A percentile compares a stretch with the other conserved stretches of the same genome.
Evolutionary conservation across 768 basidiomycete genomes (phyloP).

Genomic region (Leccinum rimulosum): DNA sequence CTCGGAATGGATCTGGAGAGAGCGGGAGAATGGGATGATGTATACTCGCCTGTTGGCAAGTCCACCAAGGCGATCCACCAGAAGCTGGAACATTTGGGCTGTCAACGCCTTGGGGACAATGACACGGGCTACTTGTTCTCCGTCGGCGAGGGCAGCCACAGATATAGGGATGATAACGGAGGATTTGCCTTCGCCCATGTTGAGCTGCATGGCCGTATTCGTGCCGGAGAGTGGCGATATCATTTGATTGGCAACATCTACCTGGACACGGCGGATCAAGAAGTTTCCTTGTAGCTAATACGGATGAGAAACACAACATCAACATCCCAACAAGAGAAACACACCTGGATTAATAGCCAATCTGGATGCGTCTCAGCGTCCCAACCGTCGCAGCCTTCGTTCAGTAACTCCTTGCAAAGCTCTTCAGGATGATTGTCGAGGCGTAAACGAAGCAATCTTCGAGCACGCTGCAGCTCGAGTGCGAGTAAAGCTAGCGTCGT

Average conservation of each 20-base stretch:
- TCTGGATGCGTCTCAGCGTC: constrained; percentile 28
- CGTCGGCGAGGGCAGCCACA: constrained; percentile 40
- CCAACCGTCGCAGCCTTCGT: constrained; percentile 23
- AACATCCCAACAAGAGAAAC: neutral
- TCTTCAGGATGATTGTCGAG: constrained; percentile 28
- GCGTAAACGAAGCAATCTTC: constrained; percentile 32
- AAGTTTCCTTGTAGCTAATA: constrained; percentile 46
- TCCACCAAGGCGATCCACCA: constrained; percentile 42
- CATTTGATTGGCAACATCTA: constrained; percentile 44
- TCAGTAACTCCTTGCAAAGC: constrained; percentile 27
- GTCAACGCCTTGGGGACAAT: constrained; percentile 49
- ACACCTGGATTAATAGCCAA: constrained; percentile 47
- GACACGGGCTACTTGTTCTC: constrained; percentile 43
- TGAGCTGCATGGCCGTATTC: constrained; percentile 47
- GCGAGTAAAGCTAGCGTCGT: constrained; percentile 27
- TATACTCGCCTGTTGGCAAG: constrained; percentile 47
- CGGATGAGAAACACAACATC: neutral
- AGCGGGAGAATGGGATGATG: constrained; percentile 49
- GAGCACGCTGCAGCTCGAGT: constrained; percentile 37
- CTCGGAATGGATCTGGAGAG: constrained; percentile 20
- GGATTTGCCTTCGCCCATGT: constrained; percentile 60
- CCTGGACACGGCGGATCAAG: constrained; percentile 42
- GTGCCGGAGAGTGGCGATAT: constrained; percentile 34
- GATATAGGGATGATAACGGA: constrained; percentile 48
- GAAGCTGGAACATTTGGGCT: constrained; percentile 48